phyloP scores from a whole-genome alignment of 2,329 filamentous ascomycete genomes.

The Aspergillus felis region DNA sequence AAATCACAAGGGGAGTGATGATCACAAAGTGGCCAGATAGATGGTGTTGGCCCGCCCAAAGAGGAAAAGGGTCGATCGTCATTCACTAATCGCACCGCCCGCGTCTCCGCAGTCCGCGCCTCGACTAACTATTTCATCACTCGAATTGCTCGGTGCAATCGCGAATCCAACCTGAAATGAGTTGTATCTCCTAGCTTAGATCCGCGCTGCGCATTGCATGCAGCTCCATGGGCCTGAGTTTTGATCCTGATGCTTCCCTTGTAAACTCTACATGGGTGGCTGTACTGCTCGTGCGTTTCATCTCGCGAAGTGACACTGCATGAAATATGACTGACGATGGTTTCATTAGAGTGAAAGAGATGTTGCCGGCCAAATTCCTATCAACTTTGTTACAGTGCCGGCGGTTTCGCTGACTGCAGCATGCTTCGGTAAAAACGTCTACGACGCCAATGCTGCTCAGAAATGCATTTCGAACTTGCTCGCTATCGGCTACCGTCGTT shows the following conservation, averaged over 20 bases:
- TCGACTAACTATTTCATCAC: background rate
- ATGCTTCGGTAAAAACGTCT: conserved; percentile 55
- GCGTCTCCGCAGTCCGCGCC: background rate
- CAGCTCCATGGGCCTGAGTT: conserved; percentile 41
- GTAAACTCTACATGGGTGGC: conserved; percentile 37
- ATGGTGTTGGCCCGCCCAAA: conserved; percentile 5
- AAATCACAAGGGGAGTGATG: background rate
- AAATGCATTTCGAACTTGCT: conserved; percentile 62
- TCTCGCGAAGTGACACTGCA: background rate
- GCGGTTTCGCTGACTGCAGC: conserved; percentile 55
- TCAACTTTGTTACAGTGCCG: conserved; percentile 59
- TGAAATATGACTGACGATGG: conserved; percentile 9
- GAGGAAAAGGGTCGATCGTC: conserved; percentile 8
- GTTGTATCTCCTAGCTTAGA: background rate
- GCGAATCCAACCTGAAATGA: background rate
- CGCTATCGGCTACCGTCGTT: conserved; percentile 54
- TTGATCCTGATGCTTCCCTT: conserved; percentile 35
- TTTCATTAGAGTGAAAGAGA: conserved; percentile 57
- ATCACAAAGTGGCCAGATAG: conserved; percentile 4
- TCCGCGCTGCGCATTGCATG: conserved; percentile 2
- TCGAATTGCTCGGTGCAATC: background rate
- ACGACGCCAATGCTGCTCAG: conserved; percentile 48
- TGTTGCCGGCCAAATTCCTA: conserved; percentile 55
- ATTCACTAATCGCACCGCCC: background rate
- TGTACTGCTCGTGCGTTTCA: conserved; percentile 35